Percentiles rank a stretch among this genome's conserved stretches.
Evolutionary conservation across 768 basidiomycete genomes (phyloP).

Genomic region (Candolleomyces aberdarensis): DNA sequence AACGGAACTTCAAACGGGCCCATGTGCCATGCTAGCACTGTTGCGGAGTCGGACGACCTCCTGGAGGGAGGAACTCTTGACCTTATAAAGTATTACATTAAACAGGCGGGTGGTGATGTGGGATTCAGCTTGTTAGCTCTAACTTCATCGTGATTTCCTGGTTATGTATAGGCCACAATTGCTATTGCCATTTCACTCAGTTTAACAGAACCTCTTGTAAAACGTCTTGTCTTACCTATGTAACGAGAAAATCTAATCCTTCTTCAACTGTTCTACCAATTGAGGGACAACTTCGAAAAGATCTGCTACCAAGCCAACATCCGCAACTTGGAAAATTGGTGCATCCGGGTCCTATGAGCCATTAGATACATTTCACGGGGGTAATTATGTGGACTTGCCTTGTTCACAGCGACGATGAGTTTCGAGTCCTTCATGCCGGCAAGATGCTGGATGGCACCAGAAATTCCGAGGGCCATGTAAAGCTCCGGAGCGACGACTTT

Average conservation of each 20-base stretch:
- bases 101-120: conserved; percentile 19
- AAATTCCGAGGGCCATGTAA: conserved; percentile 96
- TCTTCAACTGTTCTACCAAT: conserved; percentile 82
- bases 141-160: conserved; percentile 9
- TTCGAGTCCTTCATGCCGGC: conserved; percentile 99
- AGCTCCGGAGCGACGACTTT: conserved; percentile 97
- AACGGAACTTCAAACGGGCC: conserved; percentile 32
- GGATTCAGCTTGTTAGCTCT: conserved; percentile 24
- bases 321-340: conserved; percentile 98
- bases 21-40: conserved; percentile 19
- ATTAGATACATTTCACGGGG: conserved; percentile 3
- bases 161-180: not conserved
- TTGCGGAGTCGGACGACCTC: conserved; percentile 20
- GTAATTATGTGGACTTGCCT: conserved; percentile 45
- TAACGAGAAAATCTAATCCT: conserved; percentile 12
- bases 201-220: not conserved
- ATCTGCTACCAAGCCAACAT: conserved; percentile 91
- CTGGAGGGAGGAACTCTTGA: conserved; percentile 18
- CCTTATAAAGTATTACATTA: conserved; percentile 21
- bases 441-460: conserved; percentile 97
- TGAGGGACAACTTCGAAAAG: conserved; percentile 91
- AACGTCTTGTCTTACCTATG: not conserved
- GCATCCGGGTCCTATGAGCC: conserved; percentile 83
- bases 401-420: conserved; percentile 97
- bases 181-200: not conserved